Percentiles rank a stretch among this genome's conserved stretches.
phyloP scores from a whole-genome alignment of 768 basidiomycete species.

The Rossbeevera mucosa region DNA sequence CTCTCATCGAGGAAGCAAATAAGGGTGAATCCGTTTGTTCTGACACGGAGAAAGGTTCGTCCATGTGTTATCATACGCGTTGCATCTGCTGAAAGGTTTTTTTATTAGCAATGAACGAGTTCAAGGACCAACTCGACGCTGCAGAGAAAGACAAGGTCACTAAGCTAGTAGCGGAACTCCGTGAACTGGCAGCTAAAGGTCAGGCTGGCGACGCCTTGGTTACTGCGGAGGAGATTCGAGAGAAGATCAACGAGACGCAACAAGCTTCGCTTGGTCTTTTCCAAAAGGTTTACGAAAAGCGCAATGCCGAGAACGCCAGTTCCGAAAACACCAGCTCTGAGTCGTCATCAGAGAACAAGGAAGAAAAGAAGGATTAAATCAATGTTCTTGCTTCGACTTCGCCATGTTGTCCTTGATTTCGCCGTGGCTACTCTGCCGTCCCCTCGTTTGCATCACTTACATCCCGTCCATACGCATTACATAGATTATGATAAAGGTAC shows the following conservation, averaged over 20 bases:
- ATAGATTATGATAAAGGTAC: conserved; percentile 31
- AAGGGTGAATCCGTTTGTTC: conserved; percentile 90
- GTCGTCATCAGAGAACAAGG: conserved; percentile 36
- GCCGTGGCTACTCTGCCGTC: conserved; percentile 17
- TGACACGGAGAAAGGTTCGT: conserved; percentile 91
- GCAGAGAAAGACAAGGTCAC: conserved; percentile 92
- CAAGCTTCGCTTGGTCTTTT: conserved; percentile 93
- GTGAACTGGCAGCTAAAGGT: conserved; percentile 86
- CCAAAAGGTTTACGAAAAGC: conserved; percentile 97
- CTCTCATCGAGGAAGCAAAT: conserved; percentile 93
- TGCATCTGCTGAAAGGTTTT: background rate
- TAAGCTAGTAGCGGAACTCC: conserved; percentile 80
- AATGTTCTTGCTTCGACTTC: background rate
- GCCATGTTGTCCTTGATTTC: conserved; percentile 9
- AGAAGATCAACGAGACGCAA: conserved; percentile 91
- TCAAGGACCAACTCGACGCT: conserved; percentile 93
- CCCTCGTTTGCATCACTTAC: conserved; percentile 22
- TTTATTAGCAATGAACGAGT: conserved; percentile 81
- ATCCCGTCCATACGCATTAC: conserved; percentile 15
- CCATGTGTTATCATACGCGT: background rate
- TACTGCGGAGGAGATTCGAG: conserved; percentile 83
- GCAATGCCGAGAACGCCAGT: conserved; percentile 61
- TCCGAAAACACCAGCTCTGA: conserved; percentile 23
- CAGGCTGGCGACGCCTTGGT: conserved; percentile 79
- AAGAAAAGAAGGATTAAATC: conserved; percentile 83